Evolutionary conservation across 345 rosid species (phyloP).

Genomic region (Eucalyptus sp.): DNA sequence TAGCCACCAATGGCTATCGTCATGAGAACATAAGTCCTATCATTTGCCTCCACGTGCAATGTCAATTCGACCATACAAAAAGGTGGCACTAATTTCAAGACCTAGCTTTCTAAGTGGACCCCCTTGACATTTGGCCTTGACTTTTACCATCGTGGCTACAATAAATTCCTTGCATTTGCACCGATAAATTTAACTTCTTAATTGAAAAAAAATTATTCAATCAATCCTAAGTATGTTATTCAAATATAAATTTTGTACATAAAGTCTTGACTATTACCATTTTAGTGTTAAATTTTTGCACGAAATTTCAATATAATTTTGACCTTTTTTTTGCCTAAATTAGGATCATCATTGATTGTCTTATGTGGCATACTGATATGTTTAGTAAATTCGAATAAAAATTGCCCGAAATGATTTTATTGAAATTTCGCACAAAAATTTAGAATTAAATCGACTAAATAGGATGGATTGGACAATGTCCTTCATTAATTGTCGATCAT

Average conservation of each 20-base stretch:
- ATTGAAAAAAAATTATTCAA: background rate
- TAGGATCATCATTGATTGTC: background rate
- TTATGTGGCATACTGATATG: background rate
- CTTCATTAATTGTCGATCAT: background rate
- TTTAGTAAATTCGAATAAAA: background rate
- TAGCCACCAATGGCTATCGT: background rate
- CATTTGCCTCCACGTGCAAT: background rate
- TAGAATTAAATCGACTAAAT: background rate
- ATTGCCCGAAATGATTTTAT: background rate
- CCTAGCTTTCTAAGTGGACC: background rate
- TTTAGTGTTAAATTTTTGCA: background rate
- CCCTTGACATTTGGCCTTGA: background rate
- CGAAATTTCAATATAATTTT: background rate
- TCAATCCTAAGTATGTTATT: background rate
- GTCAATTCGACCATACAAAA: background rate
- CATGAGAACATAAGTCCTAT: background rate
- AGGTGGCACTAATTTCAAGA: background rate
- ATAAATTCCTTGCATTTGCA: background rate
- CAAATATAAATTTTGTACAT: background rate
- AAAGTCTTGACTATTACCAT: background rate
- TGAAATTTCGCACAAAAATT: background rate
- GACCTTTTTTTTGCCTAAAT: too few relatives aligned
- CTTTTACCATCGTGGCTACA: background rate
- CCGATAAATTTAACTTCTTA: background rate
- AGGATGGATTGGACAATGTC: background rate